Evolutionary conservation across 2,329 filamentous ascomycete species (phyloP), one percentile per base, ranked within the genome.

Genomic region (Ciborinia camelliae): DNA sequence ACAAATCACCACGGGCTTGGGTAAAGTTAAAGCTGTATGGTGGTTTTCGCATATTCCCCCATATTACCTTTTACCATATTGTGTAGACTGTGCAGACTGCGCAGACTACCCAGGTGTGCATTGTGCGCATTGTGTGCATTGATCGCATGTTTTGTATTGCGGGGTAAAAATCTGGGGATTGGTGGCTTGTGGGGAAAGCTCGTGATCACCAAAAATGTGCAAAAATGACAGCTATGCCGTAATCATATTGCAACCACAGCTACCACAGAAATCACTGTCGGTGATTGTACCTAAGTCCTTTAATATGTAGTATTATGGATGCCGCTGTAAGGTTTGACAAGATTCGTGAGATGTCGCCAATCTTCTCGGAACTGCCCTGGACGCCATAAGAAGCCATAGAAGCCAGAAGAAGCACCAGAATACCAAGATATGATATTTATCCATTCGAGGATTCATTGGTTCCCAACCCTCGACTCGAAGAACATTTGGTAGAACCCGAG

Each of bases 311-410:
- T 30, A 57, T 20, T 15, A 30, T 57, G 20, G 30, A 35, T 55
- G 52, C 48, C 18, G 51, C 52, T 45, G 30, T 35, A 55, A 45
- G 39, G 60, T 63, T 48, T 20, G 60, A 63, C 60, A 63, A 63
- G 60, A 63, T 63, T 63, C 51, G 60, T 63, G 60, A 63, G 39
- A 63, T 63, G 51, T 63, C 60, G 60, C 60, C 50, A 63, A 63
- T 63, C 60, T 58, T 58, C 55, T 48, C 48, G 18, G 28, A 37
- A 35, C 20, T 26, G 50, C 37, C 28, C 60, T 63, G 26, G 41
- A 60, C 43, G 51, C 30, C 60, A 55, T 32, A n/a, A 43, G n/a
- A 52, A 43, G 48, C 28, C 39, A 47, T 35, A 47, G 37, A 32
- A 45, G 26, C 32, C 23, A 57, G n/a, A 43, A 28, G 39, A 45